Evolutionary conservation across 768 basidiomycete species (phyloP), one percentile per base, ranked within the genome.

Genomic region (Tremella fuciformis): DNA sequence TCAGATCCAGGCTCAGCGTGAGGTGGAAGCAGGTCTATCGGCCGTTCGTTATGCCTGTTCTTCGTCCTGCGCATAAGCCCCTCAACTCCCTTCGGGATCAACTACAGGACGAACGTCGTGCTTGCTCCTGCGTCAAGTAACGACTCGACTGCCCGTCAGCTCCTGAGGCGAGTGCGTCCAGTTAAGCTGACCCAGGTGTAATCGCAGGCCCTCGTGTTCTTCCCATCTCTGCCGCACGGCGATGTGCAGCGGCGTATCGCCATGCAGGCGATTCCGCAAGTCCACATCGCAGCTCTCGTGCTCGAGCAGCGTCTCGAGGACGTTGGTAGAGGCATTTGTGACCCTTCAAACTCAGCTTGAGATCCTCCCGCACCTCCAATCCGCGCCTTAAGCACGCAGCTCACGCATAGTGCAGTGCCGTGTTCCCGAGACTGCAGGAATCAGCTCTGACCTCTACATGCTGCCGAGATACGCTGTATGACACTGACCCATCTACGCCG

Each of bases 201-300:
- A 70, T 47, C 88, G 77, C 19, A 84, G 72, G 25, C 84, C 86
- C 1, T 73, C 74, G 60, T 86, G 80, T 34, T 83, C 79, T 44
- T 73, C 71, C 71, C 71, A 87, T 74, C 61, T 78, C 8, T 87
- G 76, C 58, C 74, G 67, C 16, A 78, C 70, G 8, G 88, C 89
- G 22, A 89, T 81, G 74, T 91, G 89, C 15, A 92, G 79, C 2
- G 90, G 90, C 0, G 90, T 91, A 7, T 84, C 84, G 8, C 81
- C 81, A 49, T 86, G 84, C 25, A 87, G 70, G 18, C 81, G 80
- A 76, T 91, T 91, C 67, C 83, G 79, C 16, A 84, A 84, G 73
- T 92, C 89, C 51, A 90, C 88, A 69, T 91, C 89, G 78, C 88
- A 90, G 3, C 81, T 83, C 11, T 89, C 87, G 67, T 84, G 80